phyloP scores from a whole-genome alignment of 768 basidiomycete species.

The Leccinum boreale region DNA sequence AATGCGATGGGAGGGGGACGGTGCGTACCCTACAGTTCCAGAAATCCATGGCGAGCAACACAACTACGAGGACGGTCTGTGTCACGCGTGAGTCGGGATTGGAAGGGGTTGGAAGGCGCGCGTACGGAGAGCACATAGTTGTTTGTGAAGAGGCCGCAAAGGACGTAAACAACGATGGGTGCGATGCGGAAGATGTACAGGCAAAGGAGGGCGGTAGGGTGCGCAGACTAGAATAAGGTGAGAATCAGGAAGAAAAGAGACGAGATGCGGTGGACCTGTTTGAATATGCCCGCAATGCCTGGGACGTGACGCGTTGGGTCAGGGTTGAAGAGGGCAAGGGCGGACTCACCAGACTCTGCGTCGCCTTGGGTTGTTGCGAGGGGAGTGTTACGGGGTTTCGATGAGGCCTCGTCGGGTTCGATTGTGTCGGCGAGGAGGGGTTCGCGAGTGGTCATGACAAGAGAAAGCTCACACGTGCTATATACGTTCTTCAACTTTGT shows the following conservation, averaged over 20 bases:
- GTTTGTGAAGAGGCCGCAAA: constrained; percentile 87
- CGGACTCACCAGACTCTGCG: not conserved
- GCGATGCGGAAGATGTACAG: constrained; percentile 84
- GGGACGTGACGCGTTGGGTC: constrained; percentile 1
- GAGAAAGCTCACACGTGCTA: not conserved
- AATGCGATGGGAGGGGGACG: not conserved
- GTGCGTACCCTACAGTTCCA: constrained; percentile 87
- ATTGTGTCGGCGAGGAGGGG: constrained; percentile 73
- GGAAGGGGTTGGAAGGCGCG: constrained; percentile 1
- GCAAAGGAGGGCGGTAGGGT: constrained; percentile 81
- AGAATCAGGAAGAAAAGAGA: constrained; percentile 5
- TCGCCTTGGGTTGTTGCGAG: constrained; percentile 44
- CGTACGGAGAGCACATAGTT: constrained; percentile 93
- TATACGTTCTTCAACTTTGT: constrained; percentile 8
- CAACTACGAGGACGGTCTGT: constrained; percentile 87
- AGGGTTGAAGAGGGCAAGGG: not conserved
- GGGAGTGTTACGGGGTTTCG: constrained; percentile 33
- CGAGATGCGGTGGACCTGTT: constrained; percentile 49
- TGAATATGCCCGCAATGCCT: constrained; percentile 75
- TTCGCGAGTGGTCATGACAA: constrained; percentile 52
- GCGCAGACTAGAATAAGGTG: constrained; percentile 57
- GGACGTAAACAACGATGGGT: constrained; percentile 88
- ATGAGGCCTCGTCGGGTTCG: constrained; percentile 72
- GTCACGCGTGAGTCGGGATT: constrained; percentile 2
- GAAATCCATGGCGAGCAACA: constrained; percentile 95